These are phyloP conservation scores for Eragrostis tef DNA, from an alignment of 202 grass and related monocot species.

Conservation along the genomic window DNA sequence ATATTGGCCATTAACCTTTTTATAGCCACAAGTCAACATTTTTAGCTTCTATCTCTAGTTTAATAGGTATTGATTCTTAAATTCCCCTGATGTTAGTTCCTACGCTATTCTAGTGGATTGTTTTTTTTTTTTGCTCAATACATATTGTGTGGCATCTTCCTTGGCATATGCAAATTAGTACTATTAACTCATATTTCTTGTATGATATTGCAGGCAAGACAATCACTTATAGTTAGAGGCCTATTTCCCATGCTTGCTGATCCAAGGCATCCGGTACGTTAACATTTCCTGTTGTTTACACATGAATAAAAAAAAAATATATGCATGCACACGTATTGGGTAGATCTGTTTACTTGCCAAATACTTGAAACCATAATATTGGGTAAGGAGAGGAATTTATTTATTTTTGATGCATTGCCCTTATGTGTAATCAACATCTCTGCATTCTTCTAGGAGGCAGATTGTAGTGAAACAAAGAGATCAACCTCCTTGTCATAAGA, in stretches of 20 bases:
- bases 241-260: constrained; percentile 99
- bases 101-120: not conserved
- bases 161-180: not conserved
- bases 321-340: not conserved
- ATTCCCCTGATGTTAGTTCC: not conserved
- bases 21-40: not conserved
- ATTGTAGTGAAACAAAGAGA: not conserved
- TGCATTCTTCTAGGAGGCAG: not conserved
- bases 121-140: not conserved
- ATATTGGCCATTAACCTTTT: not conserved
- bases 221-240: constrained; percentile 93
- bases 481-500: not conserved
- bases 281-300: constrained; percentile 4
- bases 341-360: no score
- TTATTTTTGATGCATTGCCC: not conserved
- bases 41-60: not conserved
- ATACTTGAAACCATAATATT: no score
- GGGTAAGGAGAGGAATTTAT: not conserved
- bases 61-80: not conserved
- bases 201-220: constrained; percentile 74
- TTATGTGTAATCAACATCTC: not conserved
- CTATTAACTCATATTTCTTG: constrained; percentile 22
- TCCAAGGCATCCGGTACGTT: constrained; percentile 93
- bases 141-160: not conserved
- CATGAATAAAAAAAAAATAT: constrained; percentile 34